Percentiles rank a stretch among this genome's conserved stretches.
These are phyloP conservation scores for Oryza longistaminata DNA, from an alignment of 176 grass and related monocot genomes.

Conservation along the genomic window DNA sequence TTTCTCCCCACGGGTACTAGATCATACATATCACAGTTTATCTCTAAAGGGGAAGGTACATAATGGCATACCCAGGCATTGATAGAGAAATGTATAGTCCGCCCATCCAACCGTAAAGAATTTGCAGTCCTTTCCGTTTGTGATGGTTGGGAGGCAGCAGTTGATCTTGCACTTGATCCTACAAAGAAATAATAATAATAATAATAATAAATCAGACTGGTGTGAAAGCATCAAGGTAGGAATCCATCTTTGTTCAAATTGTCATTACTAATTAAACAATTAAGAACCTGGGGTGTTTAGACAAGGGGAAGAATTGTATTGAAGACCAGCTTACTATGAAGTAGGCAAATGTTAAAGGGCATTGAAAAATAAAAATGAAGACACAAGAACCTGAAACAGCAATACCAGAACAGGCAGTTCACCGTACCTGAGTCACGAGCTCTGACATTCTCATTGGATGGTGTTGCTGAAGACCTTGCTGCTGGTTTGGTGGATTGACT, in stretches of 20 bases:
- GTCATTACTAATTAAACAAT: not conserved
- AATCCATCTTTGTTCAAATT: conserved; percentile 8
- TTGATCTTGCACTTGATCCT: conserved; percentile 61
- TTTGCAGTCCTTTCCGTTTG: conserved; percentile 54
- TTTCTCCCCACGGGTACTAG: not conserved
- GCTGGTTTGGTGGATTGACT: conserved; percentile 54
- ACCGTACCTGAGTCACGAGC: conserved; percentile 59
- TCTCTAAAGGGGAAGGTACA: not conserved
- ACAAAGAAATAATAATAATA: conserved; percentile 22
- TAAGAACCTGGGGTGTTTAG: not conserved
- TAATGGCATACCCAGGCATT: conserved; percentile 86
- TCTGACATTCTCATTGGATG: conserved; percentile 52
- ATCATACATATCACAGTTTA: conserved; percentile 12
- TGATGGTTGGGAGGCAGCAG: conserved; percentile 30
- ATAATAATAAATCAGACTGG: no score
- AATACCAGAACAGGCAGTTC: conserved; percentile 1
- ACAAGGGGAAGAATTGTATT: not conserved
- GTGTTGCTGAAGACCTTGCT: conserved; percentile 58
- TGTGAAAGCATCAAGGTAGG: not conserved
- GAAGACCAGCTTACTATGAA: conserved; percentile 5
- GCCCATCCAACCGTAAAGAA: conserved; percentile 60
- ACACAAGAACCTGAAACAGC: not conserved
- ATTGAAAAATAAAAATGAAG: not conserved
- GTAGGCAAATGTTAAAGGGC: not conserved
- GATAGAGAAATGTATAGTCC: conserved; percentile 78